phyloP scores from a whole-genome alignment of 495 filamentous ascomycete species.

The Penicillium dipodomyicola region DNA sequence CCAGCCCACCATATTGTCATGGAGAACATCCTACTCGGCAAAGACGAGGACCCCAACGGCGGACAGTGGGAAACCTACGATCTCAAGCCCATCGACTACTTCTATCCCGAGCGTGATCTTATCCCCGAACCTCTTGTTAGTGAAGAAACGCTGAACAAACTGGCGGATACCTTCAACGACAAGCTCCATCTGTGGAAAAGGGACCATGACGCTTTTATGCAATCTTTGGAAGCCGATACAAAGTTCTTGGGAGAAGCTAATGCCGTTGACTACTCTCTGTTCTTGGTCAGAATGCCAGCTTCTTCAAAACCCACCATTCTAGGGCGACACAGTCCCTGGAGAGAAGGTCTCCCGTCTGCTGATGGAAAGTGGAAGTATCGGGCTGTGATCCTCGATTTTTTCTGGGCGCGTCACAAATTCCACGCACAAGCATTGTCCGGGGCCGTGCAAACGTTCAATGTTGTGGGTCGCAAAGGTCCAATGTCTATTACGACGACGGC shows the following conservation, averaged over 20 bases:
- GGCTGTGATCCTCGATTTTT: slow-evolving; percentile 64
- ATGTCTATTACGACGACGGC: too few species aligned
- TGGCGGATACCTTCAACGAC: slow-evolving; percentile 63
- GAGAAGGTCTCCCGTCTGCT: slow-evolving; percentile 53
- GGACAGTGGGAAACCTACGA: slow-evolving; percentile 66
- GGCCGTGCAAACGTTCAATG: not conserved
- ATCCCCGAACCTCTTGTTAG: slow-evolving; percentile 56
- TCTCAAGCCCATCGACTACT: slow-evolving; percentile 68
- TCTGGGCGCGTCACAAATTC: slow-evolving; percentile 68
- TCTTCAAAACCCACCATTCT: slow-evolving; percentile 28
- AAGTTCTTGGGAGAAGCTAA: slow-evolving; percentile 56
- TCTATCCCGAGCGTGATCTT: slow-evolving; percentile 68
- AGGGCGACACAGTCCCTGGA: slow-evolving; percentile 47
- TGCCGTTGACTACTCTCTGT: slow-evolving; percentile 68
- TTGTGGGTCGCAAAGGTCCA: too few species aligned
- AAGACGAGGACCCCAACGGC: slow-evolving; percentile 38
- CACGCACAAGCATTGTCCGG: slow-evolving; percentile 47
- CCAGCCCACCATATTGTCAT: slow-evolving; percentile 70
- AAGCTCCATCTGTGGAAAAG: slow-evolving; percentile 54
- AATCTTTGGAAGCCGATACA: slow-evolving; percentile 54
- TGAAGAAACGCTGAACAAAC: slow-evolving; percentile 54
- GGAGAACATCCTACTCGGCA: slow-evolving; percentile 66
- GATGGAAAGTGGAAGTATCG: slow-evolving; percentile 65
- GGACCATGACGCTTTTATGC: slow-evolving; percentile 51
- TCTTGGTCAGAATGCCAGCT: slow-evolving; percentile 57